Evolutionary conservation across 1,284 basidiomycete genomes (phyloP).

Genomic region (Pseudomicrostroma phylloplanum): DNA sequence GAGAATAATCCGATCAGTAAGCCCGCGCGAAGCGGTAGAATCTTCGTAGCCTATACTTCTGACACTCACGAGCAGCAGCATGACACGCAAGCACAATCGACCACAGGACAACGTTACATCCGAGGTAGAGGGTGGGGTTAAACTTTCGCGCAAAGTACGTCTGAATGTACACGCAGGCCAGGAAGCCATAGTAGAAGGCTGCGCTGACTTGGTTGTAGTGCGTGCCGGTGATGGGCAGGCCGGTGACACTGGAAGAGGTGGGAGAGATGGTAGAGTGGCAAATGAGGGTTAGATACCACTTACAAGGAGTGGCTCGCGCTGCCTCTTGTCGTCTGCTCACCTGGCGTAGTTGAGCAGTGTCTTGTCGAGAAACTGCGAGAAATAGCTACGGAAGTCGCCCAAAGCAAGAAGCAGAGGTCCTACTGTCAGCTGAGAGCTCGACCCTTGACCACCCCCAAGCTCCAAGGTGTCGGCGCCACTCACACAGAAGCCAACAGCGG

Average conservation of each 20-base stretch:
- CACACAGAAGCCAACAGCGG: constrained; percentile 7
- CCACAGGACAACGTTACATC: constrained; percentile 62
- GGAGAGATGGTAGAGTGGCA: too few species aligned
- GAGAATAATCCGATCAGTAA: too few species aligned
- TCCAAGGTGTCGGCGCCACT: too few species aligned
- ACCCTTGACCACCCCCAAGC: too few species aligned
- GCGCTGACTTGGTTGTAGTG: constrained; percentile 15
- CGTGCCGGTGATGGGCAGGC: constrained; percentile 15
- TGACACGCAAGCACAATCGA: constrained; percentile 62
- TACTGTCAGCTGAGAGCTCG: too few species aligned
- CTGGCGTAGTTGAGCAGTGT: constrained; percentile 16
- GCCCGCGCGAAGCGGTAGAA: too few species aligned
- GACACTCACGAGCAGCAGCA: constrained; percentile 37
- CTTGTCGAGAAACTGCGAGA: constrained; percentile 16
- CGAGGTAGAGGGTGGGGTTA: constrained; percentile 58
- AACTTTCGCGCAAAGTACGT: constrained; percentile 62
- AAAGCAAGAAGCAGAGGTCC: too few species aligned
- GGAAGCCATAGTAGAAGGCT: constrained; percentile 60
- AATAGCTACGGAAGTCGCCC: constrained; percentile 1
- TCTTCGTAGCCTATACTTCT: too few species aligned
- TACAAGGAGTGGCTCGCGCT: too few species aligned
- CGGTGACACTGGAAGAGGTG: neutral
- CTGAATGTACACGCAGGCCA: constrained; percentile 63
- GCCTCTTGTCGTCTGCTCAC: too few species aligned
- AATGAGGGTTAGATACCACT: too few species aligned